These are phyloP conservation scores for Geotrichum australiense DNA, from an alignment of 1,139 yeast species.

Conservation along the genomic window DNA sequence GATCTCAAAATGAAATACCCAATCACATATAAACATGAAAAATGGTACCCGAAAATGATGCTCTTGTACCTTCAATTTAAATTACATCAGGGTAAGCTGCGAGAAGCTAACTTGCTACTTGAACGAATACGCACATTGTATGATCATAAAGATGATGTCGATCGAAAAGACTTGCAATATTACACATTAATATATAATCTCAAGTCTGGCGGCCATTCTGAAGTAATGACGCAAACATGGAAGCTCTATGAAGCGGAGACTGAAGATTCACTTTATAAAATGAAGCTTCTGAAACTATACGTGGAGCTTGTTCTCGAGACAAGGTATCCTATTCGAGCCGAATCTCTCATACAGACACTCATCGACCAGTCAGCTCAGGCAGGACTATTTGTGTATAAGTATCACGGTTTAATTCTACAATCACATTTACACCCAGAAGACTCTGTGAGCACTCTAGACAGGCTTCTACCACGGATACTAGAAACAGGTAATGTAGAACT, in stretches of 20 bases:
- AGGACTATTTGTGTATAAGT: slow-evolving; percentile 21
- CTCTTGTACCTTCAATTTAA: slow-evolving; percentile 19
- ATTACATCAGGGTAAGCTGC: slow-evolving; percentile 19
- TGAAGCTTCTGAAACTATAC: slow-evolving; percentile 24
- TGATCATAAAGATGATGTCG: slow-evolving; percentile 8
- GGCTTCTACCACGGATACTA: slow-evolving; percentile 24
- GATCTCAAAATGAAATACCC: neutral
- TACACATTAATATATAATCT: slow-evolving; percentile 21
- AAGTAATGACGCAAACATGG: slow-evolving; percentile 19
- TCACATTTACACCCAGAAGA: slow-evolving; percentile 20
- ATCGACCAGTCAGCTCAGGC: slow-evolving; percentile 24
- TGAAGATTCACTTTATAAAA: slow-evolving; percentile 24
- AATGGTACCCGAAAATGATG: slow-evolving; percentile 24
- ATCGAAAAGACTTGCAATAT: slow-evolving; percentile 10
- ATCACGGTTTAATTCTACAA: slow-evolving; percentile 26
- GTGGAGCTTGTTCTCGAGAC: slow-evolving; percentile 22
- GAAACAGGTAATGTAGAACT: slow-evolving; percentile 1
- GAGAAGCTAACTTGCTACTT: slow-evolving; percentile 17
- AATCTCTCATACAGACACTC: slow-evolving; percentile 22
- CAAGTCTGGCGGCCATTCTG: slow-evolving; percentile 19
- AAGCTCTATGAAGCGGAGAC: slow-evolving; percentile 12
- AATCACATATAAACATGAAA: slow-evolving; percentile 19
- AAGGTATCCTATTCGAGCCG: slow-evolving; percentile 23
- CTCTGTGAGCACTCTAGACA: slow-evolving; percentile 25
- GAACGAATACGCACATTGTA: slow-evolving; percentile 9